Percentiles rank a stretch among this genome's conserved stretches.
These are phyloP conservation scores for Suillus brevipes DNA, from an alignment of 768 basidiomycete genomes.

Conservation along the genomic window DNA sequence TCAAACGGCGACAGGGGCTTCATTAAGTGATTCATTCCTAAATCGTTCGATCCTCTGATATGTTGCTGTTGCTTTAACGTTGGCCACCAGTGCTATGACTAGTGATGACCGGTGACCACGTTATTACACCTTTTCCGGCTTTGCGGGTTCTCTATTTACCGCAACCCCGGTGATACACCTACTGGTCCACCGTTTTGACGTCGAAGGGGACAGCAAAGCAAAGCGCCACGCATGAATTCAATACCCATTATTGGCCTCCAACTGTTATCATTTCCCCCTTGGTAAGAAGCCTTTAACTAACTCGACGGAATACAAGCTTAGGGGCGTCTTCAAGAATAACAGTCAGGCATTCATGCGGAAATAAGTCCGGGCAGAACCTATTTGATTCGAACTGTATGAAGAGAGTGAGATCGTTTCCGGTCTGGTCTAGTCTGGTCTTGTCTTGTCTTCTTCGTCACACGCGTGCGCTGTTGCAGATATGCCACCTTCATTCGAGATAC, in stretches of 20 bases:
- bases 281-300: not conserved
- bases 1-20: not conserved
- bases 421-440: not conserved
- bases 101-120: not conserved
- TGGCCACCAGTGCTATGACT: not conserved
- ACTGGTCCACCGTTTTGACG: not conserved
- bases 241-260: not conserved
- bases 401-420: not conserved
- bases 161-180: not conserved
- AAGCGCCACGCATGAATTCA: not conserved
- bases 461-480: not conserved
- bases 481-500: not conserved
- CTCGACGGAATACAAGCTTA: not conserved
- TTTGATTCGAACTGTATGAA: not conserved
- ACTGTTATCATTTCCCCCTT: not conserved
- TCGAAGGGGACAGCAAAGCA: not conserved
- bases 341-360: not conserved
- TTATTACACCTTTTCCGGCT: not conserved
- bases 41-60: not conserved
- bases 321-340: not conserved
- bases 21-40: not conserved
- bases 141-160: not conserved
- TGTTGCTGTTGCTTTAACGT: not conserved
- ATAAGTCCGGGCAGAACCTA: not conserved
- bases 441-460: not conserved